Evolutionary conservation across 768 basidiomycete species (phyloP), one percentile per base, ranked within the genome.

Genomic region (Gloeopeniophorella convolvens): DNA sequence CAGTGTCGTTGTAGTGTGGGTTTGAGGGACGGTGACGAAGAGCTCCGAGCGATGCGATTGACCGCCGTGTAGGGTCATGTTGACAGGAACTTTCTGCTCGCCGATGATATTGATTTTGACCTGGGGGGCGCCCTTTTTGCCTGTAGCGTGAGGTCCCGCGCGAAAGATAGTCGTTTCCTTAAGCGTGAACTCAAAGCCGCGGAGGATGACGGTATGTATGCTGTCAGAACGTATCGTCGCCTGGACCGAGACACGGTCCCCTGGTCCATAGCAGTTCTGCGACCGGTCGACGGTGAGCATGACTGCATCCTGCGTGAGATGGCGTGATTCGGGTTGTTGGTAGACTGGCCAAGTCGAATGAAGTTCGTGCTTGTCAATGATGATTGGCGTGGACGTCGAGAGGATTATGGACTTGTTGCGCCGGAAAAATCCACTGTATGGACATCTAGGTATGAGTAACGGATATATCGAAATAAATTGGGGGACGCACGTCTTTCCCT

Each of bases 341-440:
- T 91, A 95, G 26, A 94, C 77, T 2, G 93, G 92, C 93, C 93
- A 96, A 1, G 89, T 84, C 4, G 91, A 86, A 61, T 95, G 92
- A 6, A 94, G 71, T 57, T 95, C 93, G 62, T 95, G 92, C 66
- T 95, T 96, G 72, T 90, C 87, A 60, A 96, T 89, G 55, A 83
- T 78, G 37, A 96, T 83, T 11, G 76, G 70, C 28, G 86, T 78
- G 16, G 79, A 73, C 11, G 82, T 77, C n/a, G 82, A 79, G 26
- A 80, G 67, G 35, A 88, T 76, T 18, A 78, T 72, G 1, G 84
- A 77, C 60, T 88, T 85, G 58, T 85, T 82, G 55, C 85, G 82
- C 30, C 89, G 88, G 48, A 95, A 77, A 63, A 94, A 82, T 5
- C 89, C 82, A 62, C 89, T 89, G 62, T 39, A 53, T n/a, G n/a